These are phyloP conservation scores for Purpureocillium takamizusanense DNA, from an alignment of 2,329 filamentous ascomycete species.

Conservation along the genomic window DNA sequence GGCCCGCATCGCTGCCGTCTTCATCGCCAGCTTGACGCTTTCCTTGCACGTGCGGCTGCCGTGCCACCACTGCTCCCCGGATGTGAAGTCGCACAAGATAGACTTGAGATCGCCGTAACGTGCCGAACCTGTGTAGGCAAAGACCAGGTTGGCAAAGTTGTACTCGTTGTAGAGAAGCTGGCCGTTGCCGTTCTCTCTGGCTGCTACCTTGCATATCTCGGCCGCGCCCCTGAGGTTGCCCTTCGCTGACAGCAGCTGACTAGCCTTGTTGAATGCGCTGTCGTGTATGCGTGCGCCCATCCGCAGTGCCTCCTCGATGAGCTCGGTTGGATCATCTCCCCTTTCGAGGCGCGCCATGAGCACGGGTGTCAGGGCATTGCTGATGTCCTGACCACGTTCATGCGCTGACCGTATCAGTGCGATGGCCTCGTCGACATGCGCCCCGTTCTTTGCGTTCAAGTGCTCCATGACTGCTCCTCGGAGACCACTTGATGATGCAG, in stretches of 20 bases:
- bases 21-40: conserved; percentile 28
- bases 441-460: conserved; percentile 20
- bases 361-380: conserved; percentile 27
- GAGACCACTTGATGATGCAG: conserved; percentile 16
- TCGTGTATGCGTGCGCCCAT: conserved; percentile 22
- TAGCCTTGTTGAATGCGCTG: conserved; percentile 25
- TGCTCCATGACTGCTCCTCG: conserved; percentile 37
- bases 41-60: conserved; percentile 26
- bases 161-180: conserved; percentile 25
- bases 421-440: conserved; percentile 22
- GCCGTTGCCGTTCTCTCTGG: conserved; percentile 24
- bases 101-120: conserved; percentile 19
- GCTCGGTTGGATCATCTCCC: conserved; percentile 15
- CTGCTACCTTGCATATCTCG: conserved; percentile 24
- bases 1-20: conserved; percentile 18
- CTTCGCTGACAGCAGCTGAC: conserved; percentile 17
- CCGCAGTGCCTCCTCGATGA: conserved; percentile 17
- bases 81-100: conserved; percentile 20
- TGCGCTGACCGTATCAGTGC: conserved; percentile 30
- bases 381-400: conserved; percentile 30
- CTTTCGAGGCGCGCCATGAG: conserved; percentile 26
- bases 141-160: conserved; percentile 28
- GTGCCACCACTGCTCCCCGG: conserved; percentile 25
- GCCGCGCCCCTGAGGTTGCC: conserved; percentile 20
- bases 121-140: conserved; percentile 20